Evolutionary conservation across 2,329 filamentous ascomycete species (phyloP).

Genomic region (Colletotrichum karsti): DNA sequence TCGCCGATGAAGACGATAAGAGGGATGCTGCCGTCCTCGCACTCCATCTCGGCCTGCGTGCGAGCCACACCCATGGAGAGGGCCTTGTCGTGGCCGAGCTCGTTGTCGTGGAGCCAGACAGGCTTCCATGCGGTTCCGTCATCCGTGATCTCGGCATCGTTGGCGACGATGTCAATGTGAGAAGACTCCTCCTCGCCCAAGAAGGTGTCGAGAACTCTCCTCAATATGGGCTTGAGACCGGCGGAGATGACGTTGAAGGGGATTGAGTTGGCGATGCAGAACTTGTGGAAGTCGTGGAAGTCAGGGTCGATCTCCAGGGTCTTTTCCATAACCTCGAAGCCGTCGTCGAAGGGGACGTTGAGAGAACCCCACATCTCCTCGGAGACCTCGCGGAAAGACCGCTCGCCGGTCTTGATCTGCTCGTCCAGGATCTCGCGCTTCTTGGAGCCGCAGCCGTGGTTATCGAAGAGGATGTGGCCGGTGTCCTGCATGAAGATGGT

Average conservation of each 20-base stretch:
- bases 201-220: conserved; percentile 70
- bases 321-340: conserved; percentile 71
- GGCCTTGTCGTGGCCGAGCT: conserved; percentile 74
- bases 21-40: conserved; percentile 69
- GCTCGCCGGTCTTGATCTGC: conserved; percentile 71
- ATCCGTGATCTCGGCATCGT: conserved; percentile 67
- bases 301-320: conserved; percentile 70
- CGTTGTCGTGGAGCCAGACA: conserved; percentile 72
- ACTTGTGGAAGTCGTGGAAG: conserved; percentile 71
- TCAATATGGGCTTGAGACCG: conserved; percentile 70
- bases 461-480: conserved; percentile 74
- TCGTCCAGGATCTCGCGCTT: conserved; percentile 65
- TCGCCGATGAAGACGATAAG: conserved; percentile 77
- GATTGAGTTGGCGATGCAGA: conserved; percentile 69
- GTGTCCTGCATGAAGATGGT: conserved; percentile 79
- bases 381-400: conserved; percentile 74
- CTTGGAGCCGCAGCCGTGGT: conserved; percentile 68
- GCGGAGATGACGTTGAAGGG: conserved; percentile 77
- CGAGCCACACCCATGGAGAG: conserved; percentile 70
- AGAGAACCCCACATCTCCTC: conserved; percentile 78
- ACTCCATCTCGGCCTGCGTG: conserved; percentile 58
- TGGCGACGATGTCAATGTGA: conserved; percentile 74
- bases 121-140: conserved; percentile 71
- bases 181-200: conserved; percentile 67
- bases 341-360: conserved; percentile 72